Conservation (phyloP, 2,329 filamentous ascomycete species). For the Fusarium lateritium region DNA sequence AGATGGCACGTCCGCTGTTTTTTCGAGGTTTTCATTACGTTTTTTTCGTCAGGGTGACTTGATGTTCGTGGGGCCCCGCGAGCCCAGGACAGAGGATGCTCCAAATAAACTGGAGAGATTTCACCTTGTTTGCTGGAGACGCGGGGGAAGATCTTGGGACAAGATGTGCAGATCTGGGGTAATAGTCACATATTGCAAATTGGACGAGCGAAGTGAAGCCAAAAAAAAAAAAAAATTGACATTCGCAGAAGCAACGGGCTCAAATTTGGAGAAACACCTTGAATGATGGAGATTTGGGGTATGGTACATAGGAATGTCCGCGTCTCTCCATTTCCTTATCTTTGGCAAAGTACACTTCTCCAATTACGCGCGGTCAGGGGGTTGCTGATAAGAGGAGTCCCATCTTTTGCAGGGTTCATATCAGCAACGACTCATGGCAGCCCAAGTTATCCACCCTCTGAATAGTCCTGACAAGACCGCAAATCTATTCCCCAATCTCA, state of each 20-base stretch:
- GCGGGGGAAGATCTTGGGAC: slow-evolving; percentile 24
- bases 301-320: neutral
- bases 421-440: slow-evolving; percentile 4
- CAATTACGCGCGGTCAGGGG: slow-evolving; percentile 36
- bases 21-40: slow-evolving; percentile 46
- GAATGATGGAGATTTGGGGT: slow-evolving; percentile 26
- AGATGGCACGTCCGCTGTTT: slow-evolving; percentile 14
- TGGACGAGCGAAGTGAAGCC: neutral
- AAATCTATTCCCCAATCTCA: neutral
- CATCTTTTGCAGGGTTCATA: slow-evolving; percentile 17
- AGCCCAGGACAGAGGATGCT: slow-evolving; percentile 25
- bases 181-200: neutral
- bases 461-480: neutral
- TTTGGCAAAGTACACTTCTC: slow-evolving; percentile 27
- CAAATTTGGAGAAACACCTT: slow-evolving; percentile 35
- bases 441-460: slow-evolving; percentile 1
- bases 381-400: slow-evolving; percentile 27
- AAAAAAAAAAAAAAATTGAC: slow-evolving; percentile 4
- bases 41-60: slow-evolving; percentile 27
- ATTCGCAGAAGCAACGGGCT: slow-evolving; percentile 25
- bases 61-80: slow-evolving; percentile 48
- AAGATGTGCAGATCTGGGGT: slow-evolving; percentile 27
- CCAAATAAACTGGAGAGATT: slow-evolving; percentile 35
- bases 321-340: slow-evolving; percentile 30
- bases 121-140: slow-evolving; percentile 43